Conservation (phyloP, 805 yeast genomes). For the Candida arabinofermentans region DNA sequence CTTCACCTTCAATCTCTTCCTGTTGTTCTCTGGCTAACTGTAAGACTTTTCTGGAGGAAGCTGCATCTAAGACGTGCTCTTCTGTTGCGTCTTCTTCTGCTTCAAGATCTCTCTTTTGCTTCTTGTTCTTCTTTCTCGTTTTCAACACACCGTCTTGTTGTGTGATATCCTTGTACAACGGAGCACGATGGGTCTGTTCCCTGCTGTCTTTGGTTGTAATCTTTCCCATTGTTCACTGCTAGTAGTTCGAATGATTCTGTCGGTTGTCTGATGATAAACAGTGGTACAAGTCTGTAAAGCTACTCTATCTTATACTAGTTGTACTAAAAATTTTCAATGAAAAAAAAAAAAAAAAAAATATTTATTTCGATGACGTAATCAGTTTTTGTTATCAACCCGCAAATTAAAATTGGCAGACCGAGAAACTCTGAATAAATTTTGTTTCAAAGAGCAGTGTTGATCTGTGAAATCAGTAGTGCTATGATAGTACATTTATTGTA, state of each 20-base stretch:
- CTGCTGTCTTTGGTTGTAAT: conserved; percentile 45
- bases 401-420: too few species aligned
- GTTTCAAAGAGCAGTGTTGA: too few species aligned
- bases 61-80: conserved; percentile 73
- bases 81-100: conserved; percentile 44
- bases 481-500: too few species aligned
- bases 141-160: conserved; percentile 50
- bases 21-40: conserved; percentile 91
- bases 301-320: too few species aligned
- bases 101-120: conserved; percentile 26
- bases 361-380: too few species aligned
- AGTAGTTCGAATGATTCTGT: not conserved
- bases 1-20: conserved; percentile 79
- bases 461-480: too few species aligned
- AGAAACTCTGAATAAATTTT: too few species aligned
- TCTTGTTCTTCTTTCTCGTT: conserved; percentile 16
- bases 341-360: too few species aligned
- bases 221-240: conserved; percentile 58
- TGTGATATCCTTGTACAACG: conserved; percentile 74
- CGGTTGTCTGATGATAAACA: not conserved
- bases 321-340: too few species aligned
- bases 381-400: too few species aligned
- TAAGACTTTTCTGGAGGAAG: conserved; percentile 77
- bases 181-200: conserved; percentile 70
- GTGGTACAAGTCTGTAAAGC: not conserved